Conservation (phyloP, 2,329 filamentous ascomycete genomes). For the Fusarium pseudonygamai region DNA sequence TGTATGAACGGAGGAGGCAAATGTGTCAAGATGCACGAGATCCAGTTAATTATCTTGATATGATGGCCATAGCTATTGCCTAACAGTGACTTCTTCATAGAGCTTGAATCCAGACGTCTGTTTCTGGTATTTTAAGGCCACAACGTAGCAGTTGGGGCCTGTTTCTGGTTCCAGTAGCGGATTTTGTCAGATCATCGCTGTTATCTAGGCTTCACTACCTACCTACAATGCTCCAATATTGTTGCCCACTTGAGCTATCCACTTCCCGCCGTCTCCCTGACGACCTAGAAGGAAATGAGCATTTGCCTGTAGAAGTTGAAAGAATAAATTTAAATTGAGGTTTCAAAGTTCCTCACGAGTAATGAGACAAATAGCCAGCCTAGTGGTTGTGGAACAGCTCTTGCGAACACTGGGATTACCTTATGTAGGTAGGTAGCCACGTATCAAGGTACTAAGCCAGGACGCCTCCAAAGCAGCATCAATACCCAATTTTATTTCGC, state of each 20-base stretch:
- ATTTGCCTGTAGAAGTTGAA: neutral
- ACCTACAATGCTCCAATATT: conserved; percentile 18
- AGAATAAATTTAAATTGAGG: neutral
- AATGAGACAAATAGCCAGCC: neutral
- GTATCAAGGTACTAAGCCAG: conserved; percentile 6
- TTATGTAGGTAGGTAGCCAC: neutral
- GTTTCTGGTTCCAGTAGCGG: conserved; percentile 22
- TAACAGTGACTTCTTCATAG: neutral
- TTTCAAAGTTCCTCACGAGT: neutral
- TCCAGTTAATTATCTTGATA: neutral
- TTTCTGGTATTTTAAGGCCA: neutral
- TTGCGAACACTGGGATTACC: neutral
- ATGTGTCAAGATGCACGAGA: conserved; percentile 7
- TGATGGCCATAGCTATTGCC: neutral
- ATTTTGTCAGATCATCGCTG: conserved; percentile 33
- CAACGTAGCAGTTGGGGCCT: conserved; percentile 1
- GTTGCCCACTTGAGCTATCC: conserved; percentile 29
- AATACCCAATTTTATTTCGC: conserved; percentile 4
- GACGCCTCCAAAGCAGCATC: neutral
- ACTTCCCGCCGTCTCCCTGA: conserved; percentile 40
- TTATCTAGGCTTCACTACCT: conserved; percentile 9
- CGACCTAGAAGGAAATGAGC: conserved; percentile 11
- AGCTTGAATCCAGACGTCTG: neutral
- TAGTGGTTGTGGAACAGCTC: neutral
- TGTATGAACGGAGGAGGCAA: conserved; percentile 9